Conservation (phyloP, 2,329 filamentous ascomycete genomes). For the Sordariomycetes sp. region DNA sequence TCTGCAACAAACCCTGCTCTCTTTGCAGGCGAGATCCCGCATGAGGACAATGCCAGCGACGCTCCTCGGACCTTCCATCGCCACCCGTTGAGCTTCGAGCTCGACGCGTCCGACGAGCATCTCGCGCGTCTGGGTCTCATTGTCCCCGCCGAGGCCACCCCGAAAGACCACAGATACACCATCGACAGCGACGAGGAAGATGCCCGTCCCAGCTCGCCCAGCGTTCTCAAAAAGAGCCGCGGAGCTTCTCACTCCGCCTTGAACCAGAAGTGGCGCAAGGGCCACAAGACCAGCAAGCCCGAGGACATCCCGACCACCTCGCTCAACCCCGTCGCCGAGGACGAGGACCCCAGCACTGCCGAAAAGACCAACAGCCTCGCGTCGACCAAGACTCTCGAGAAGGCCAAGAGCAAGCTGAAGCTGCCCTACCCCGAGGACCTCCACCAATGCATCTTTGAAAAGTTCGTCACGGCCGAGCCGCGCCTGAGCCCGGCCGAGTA, state of each 20-base stretch:
- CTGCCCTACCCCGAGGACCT: background rate
- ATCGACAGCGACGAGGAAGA: background rate
- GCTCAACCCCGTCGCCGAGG: background rate
- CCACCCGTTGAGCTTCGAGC: background rate
- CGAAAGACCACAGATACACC: background rate
- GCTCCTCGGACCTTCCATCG: background rate
- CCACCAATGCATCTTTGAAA: background rate
- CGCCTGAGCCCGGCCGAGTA: constrained; percentile 30
- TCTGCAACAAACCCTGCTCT: background rate
- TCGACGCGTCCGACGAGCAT: background rate
- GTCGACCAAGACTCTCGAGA: background rate
- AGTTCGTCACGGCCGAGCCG: constrained; percentile 13
- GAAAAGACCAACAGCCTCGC: background rate
- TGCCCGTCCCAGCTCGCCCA: no score
- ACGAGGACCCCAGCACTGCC: background rate
- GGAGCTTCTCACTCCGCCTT: background rate
- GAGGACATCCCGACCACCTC: background rate
- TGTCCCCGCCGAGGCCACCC: background rate
- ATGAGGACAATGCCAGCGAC: background rate
- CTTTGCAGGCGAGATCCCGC: background rate
- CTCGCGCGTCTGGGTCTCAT: background rate
- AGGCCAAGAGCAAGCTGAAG: background rate
- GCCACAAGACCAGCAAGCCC: background rate
- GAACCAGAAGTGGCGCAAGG: background rate
- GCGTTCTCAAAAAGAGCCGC: no score